Base-by-base conservation (phyloP, 352 stramenopile genomes). In the Phytophthora gonapodyides region DNA sequence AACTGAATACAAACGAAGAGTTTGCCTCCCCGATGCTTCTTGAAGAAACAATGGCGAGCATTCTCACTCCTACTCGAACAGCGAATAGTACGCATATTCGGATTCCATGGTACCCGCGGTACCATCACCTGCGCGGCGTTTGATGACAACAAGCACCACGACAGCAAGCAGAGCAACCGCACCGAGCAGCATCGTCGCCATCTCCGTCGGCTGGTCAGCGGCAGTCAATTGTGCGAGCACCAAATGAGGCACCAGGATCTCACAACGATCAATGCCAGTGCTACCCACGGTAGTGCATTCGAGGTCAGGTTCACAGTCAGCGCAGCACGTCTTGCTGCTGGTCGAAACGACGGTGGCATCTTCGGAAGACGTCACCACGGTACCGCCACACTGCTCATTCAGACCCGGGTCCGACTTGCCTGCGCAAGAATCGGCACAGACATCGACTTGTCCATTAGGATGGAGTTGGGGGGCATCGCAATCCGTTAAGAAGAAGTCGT, bases 321-420 rank as follows among this genome's bases (percentile, higher is more conserved):
- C 47, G 17, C 78, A 73, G 17, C 67, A 75, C 24, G 73, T 79
- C 1, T 66, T 64, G 19, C 83, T 67, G 16, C 64, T 78, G 41
- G 67, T 67, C 2, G 75, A 63, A n/a, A 65, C 41, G 3, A 8
- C 19, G 7, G 11, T 69, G 31, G 17, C 52, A 67, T 0, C 50
- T 61, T 19, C 68, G 80, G 19, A 11, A 8, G 55, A 35, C n/a
- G 16, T 57, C 15, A 85, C 58, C 7, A 82, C 46, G 7, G 63
- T 66, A 13, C 76, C 76, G 13, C 64, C 74, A 33, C 78, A 87
- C 5, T 69, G 64, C 36, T 82, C 69, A 42, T 66, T 75, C 41
- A 67, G 57, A 24, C 74, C 74, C 3, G 73, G 57, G 10, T 58
- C 42, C 2, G 24, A n/a, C 9, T 71, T 49, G 31, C 55, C 69